Evolutionary conservation across 148 eudicot species (phyloP).

Genomic region (Rhododendron henanense): DNA sequence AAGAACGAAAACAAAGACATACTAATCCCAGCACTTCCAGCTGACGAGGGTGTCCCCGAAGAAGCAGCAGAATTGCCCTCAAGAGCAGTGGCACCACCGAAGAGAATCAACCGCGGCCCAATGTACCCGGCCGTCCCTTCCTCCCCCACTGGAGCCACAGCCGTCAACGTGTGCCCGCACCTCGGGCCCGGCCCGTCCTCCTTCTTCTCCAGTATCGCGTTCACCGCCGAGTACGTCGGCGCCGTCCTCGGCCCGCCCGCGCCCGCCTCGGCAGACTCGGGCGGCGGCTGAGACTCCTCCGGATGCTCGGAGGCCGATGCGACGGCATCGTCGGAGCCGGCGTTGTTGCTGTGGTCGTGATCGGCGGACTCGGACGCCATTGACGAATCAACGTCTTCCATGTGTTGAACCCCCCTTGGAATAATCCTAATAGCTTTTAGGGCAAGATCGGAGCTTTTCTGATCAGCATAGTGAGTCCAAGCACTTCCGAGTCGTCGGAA

Average conservation of each 20-base stretch:
- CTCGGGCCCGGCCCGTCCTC: conserved; percentile 97
- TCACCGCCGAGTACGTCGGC: conserved; percentile 77
- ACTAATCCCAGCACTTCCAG: conserved; percentile 98
- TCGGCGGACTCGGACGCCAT: conserved; percentile 44
- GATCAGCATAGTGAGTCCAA: conserved; percentile 4
- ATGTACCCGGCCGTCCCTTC: conserved; percentile 72
- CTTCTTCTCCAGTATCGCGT: conserved; percentile 78
- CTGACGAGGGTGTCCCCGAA: conserved; percentile 83
- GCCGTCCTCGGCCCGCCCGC: conserved; percentile 76
- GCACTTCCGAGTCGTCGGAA: not conserved
- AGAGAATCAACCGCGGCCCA: conserved; percentile 85
- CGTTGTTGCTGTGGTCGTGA: conserved; percentile 25
- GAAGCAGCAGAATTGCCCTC: conserved; percentile 86
- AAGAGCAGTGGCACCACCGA: conserved; percentile 97
- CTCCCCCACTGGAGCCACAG: conserved; percentile 92
- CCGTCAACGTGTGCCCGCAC: conserved; percentile 94
- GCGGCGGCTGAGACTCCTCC: conserved; percentile 18
- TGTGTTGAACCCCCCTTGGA: conserved; percentile 10
- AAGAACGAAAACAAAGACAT: conserved; percentile 24
- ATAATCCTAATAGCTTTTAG: too few relatives aligned
- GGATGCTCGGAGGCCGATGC: conserved; percentile 8
- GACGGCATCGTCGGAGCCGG: conserved; percentile 12
- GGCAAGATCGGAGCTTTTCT: conserved; percentile 17
- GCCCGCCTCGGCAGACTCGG: not conserved
- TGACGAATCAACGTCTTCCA: conserved; percentile 75